Evolutionary conservation across 495 filamentous ascomycete genomes (phyloP).

Genomic region (Lasiosphaeria ovina): DNA sequence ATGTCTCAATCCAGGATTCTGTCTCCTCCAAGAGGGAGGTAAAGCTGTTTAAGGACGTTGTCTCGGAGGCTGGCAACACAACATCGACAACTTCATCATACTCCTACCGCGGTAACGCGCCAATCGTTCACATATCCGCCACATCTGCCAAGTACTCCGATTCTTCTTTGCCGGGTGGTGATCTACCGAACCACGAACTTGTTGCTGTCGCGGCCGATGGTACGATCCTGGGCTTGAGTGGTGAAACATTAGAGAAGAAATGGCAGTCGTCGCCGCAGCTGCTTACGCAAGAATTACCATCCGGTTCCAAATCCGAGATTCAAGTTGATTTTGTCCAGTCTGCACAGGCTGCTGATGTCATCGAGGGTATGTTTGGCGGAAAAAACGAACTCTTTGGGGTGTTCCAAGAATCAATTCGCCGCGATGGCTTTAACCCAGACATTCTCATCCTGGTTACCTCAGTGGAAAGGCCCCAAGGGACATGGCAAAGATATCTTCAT

Average conservation of each 20-base stretch:
- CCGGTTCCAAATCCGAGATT: slow-evolving; percentile 24
- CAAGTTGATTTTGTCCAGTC: slow-evolving; percentile 41
- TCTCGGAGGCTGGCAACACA: slow-evolving; percentile 60
- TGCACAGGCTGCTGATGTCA: slow-evolving; percentile 37
- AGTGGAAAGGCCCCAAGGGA: slow-evolving; percentile 5
- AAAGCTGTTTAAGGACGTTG: slow-evolving; percentile 57
- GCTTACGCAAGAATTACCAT: slow-evolving; percentile 38
- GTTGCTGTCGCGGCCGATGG: slow-evolving; percentile 41
- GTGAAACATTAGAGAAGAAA: slow-evolving; percentile 39
- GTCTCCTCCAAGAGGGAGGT: slow-evolving; percentile 39
- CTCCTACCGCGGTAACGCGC: slow-evolving; percentile 18
- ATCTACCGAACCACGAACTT: slow-evolving; percentile 29
- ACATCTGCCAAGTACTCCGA: slow-evolving; percentile 20
- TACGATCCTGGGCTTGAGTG: slow-evolving; percentile 36
- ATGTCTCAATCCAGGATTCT: slow-evolving; percentile 48
- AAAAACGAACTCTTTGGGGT: slow-evolving; percentile 37
- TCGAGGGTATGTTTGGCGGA: slow-evolving; percentile 45
- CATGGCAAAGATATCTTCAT: slow-evolving; percentile 42
- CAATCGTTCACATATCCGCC: slow-evolving; percentile 31
- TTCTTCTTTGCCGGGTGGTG: slow-evolving; percentile 10
- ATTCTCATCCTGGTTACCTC: slow-evolving; percentile 48
- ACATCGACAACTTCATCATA: slow-evolving; percentile 28
- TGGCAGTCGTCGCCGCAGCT: slow-evolving; percentile 37
- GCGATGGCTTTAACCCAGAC: slow-evolving; percentile 44
- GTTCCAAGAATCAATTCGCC: slow-evolving; percentile 36